Conservation (phyloP, 495 filamentous ascomycete species). For the Neurospora sp. region DNA sequence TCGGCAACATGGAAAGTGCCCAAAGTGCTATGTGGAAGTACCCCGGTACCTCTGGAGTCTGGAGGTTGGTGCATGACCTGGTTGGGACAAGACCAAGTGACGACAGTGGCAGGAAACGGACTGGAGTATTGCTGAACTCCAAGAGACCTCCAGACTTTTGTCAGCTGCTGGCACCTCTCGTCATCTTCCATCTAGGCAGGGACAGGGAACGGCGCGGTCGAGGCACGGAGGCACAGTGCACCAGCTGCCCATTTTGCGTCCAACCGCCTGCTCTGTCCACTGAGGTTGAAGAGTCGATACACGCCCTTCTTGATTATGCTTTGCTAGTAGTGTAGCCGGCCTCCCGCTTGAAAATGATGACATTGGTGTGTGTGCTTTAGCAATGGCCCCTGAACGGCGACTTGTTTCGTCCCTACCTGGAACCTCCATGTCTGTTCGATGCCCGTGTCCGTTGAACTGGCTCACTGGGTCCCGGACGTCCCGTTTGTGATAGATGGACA, state of each 20-base stretch:
- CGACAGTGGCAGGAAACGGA: background rate
- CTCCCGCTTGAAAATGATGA: background rate
- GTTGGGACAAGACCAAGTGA: background rate
- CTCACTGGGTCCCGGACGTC: background rate
- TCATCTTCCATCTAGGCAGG: background rate
- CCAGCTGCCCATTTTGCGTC: background rate
- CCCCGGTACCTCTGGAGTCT: background rate
- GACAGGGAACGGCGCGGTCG: background rate
- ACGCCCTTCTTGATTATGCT: background rate
- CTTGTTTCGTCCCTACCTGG: background rate
- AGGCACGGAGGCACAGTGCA: background rate
- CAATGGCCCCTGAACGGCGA: background rate
- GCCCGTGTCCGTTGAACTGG: background rate
- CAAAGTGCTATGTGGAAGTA: background rate
- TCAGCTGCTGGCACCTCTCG: background rate
- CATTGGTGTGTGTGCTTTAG: background rate
- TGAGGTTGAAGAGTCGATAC: background rate
- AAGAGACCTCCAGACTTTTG: background rate
- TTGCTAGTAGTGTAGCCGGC: background rate
- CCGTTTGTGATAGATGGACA: background rate
- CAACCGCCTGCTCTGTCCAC: background rate
- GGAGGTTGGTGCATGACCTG: background rate
- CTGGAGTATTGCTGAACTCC: background rate
- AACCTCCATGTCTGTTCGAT: background rate
- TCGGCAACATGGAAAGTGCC: background rate